These are phyloP conservation scores for Colletotrichum sp. DNA, from an alignment of 2,329 filamentous ascomycete genomes.

Conservation along the genomic window DNA sequence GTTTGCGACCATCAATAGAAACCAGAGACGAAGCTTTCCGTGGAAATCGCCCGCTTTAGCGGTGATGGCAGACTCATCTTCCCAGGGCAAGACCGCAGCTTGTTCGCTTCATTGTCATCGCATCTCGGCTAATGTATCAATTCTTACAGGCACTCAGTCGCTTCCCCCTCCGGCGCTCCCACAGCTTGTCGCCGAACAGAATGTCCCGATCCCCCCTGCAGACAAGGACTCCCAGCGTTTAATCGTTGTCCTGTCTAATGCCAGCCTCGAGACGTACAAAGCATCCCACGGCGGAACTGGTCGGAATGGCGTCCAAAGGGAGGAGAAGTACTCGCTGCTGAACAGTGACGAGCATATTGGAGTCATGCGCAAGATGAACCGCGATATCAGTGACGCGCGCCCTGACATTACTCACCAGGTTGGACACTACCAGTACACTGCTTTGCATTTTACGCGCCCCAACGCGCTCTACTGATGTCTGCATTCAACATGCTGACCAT, in stretches of 20 bases:
- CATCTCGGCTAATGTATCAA: neutral
- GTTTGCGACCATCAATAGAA: neutral
- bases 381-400: conserved; percentile 96
- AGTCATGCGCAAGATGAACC: conserved; percentile 99
- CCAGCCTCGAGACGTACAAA: conserved; percentile 97
- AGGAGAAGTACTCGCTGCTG: conserved; percentile 96
- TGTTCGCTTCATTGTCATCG: neutral
- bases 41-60: neutral
- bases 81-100: neutral
- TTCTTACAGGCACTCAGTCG: conserved; percentile 81
- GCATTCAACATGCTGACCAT: conserved; percentile 53
- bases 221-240: conserved; percentile 92
- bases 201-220: conserved; percentile 78
- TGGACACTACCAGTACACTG: conserved; percentile 37
- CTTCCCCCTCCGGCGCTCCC: conserved; percentile 90
- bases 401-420: conserved; percentile 99
- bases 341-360: conserved; percentile 99
- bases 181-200: conserved; percentile 91
- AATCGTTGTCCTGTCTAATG: conserved; percentile 96
- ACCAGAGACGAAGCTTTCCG: neutral
- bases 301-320: conserved; percentile 70
- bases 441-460: conserved; percentile 21
- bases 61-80: neutral
- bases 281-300: conserved; percentile 75
- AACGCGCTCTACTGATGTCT: conserved; percentile 30